phyloP scores from a whole-genome alignment of 2,329 filamentous ascomycete species.

The Acrocalymma vagum region DNA sequence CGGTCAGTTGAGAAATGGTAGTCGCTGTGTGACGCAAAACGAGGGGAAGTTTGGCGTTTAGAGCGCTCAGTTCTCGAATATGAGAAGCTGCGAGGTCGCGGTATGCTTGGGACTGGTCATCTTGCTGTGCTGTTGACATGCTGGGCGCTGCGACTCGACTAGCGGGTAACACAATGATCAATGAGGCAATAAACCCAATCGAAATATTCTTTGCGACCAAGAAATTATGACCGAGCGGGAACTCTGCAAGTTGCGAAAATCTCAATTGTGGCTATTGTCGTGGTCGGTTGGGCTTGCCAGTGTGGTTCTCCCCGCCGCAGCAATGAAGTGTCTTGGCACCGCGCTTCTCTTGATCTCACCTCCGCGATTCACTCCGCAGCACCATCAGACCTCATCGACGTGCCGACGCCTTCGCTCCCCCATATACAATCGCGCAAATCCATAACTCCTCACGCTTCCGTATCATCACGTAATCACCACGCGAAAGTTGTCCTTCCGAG shows the following conservation, averaged over 20 bases:
- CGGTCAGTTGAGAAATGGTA: conserved; percentile 71
- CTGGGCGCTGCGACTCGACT: too few species aligned
- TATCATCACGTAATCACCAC: conserved; percentile 5
- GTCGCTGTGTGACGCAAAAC: conserved; percentile 82
- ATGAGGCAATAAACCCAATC: not conserved
- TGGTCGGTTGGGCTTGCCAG: too few species aligned
- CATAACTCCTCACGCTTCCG: not conserved
- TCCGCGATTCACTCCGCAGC: conserved; percentile 31
- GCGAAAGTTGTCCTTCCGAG: conserved; percentile 1
- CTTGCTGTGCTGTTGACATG: conserved; percentile 24
- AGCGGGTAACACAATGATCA: too few species aligned
- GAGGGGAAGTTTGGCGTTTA: conserved; percentile 37
- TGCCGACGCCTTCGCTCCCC: not conserved
- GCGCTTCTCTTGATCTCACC: too few species aligned
- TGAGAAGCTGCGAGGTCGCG: conserved; percentile 39
- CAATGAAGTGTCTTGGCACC: too few species aligned
- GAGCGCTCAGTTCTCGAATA: conserved; percentile 40
- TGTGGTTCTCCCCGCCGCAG: not conserved
- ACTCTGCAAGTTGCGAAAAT: too few species aligned
- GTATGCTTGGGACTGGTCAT: conserved; percentile 27
- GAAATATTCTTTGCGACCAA: too few species aligned
- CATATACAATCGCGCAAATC: conserved; percentile 9
- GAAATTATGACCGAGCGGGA: too few species aligned
- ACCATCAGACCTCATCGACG: conserved; percentile 10
- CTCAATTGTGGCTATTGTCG: too few species aligned